These are phyloP conservation scores for Fomitopsis pinicola DNA, from an alignment of 1,284 basidiomycete genomes.

Conservation along the genomic window DNA sequence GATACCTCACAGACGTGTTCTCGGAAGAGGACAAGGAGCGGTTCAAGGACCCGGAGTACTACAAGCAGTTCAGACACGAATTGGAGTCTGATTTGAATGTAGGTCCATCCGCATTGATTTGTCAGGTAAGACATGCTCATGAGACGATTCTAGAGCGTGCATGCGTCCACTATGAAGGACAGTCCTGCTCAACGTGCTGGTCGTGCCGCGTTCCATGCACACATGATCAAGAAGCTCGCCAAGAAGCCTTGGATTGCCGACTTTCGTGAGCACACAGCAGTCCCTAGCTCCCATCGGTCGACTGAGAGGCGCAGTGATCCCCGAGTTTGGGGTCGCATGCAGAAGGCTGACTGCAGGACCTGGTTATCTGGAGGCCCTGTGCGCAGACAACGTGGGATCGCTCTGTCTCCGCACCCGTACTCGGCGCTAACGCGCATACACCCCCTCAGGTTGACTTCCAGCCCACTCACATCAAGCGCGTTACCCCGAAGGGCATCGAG, in stretches of 20 bases:
- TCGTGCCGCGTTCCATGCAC: slow-evolving; percentile 35
- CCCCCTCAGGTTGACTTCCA: slow-evolving; percentile 50
- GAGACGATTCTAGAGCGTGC: slow-evolving; percentile 32
- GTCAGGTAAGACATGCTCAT: neutral
- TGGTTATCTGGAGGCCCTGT: slow-evolving; percentile 61
- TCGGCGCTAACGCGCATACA: neutral
- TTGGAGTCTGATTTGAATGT: slow-evolving; percentile 54
- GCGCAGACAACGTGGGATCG: slow-evolving; percentile 48
- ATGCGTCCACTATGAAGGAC: slow-evolving; percentile 41
- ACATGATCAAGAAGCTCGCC: slow-evolving; percentile 48
- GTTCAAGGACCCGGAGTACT: slow-evolving; percentile 46
- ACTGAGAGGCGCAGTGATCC: slow-evolving; percentile 39
- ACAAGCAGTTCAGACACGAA: slow-evolving; percentile 44
- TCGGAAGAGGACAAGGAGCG: slow-evolving; percentile 48
- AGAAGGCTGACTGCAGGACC: slow-evolving; percentile 61
- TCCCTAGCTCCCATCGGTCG: neutral
- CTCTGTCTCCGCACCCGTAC: neutral
- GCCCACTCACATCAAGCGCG: slow-evolving; percentile 41
- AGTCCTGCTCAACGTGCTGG: slow-evolving; percentile 39
- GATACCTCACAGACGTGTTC: slow-evolving; percentile 36
- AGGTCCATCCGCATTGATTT: slow-evolving; percentile 10
- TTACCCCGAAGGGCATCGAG: slow-evolving; percentile 53
- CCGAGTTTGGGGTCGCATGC: slow-evolving; percentile 54
- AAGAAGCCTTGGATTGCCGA: slow-evolving; percentile 60
- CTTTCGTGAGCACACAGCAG: slow-evolving; percentile 33